Conservation (phyloP, 192 early-diverging fungal genomes). For the Coemansia sp. region DNA sequence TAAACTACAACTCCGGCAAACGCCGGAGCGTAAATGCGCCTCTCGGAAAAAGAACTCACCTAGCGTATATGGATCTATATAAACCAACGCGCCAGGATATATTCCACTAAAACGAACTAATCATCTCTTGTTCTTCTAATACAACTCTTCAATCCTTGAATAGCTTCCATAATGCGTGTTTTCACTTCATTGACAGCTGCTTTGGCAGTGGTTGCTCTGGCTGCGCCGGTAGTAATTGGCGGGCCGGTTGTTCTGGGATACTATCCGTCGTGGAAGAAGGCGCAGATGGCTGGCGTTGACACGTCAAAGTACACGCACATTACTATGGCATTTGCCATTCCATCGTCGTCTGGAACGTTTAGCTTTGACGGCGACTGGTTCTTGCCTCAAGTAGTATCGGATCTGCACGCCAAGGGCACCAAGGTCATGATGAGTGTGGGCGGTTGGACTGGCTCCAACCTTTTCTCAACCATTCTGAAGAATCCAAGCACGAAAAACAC, state of each 20-base stretch:
- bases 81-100: no score
- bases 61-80: no score
- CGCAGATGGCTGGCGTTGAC: constrained; percentile 25
- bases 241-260: constrained; percentile 38
- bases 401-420: constrained; percentile 56
- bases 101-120: neutral
- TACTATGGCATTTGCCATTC: constrained; percentile 64
- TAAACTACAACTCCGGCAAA: no score
- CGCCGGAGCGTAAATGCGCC: no score
- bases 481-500: constrained; percentile 44
- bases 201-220: neutral
- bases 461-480: constrained; percentile 61
- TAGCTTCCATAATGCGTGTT: neutral
- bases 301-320: constrained; percentile 65
- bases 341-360: constrained; percentile 39
- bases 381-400: constrained; percentile 47
- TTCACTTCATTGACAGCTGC: neutral
- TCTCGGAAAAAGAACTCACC: no score
- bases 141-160: neutral
- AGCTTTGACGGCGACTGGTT: constrained; percentile 39
- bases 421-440: constrained; percentile 69
- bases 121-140: neutral
- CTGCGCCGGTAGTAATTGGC: constrained; percentile 4
- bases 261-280: constrained; percentile 47
- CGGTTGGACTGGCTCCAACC: constrained; percentile 72